Percentiles rank a stretch among this genome's conserved stretches.
phyloP scores from a whole-genome alignment of 768 basidiomycete genomes.

The Auricularia sp. region DNA sequence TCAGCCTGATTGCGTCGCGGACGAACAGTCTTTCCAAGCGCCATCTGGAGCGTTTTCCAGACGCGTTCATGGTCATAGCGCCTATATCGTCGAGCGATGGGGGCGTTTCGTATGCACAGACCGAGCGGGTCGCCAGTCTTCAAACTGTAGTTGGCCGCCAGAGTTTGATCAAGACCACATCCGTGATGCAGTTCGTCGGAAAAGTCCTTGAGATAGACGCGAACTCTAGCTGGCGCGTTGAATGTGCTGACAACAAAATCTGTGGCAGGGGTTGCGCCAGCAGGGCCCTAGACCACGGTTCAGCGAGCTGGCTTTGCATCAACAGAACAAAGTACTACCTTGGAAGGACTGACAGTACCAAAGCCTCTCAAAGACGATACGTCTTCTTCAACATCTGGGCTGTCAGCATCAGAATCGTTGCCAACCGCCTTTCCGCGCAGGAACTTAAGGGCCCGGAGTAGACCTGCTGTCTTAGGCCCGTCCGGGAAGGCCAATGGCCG shows the following conservation, averaged over 20 bases:
- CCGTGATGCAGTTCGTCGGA: slow-evolving; percentile 43
- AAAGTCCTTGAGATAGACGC: slow-evolving; percentile 2
- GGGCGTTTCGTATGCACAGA: slow-evolving; percentile 52
- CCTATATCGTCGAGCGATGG: slow-evolving; percentile 45
- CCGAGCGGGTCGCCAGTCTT: slow-evolving; percentile 29
- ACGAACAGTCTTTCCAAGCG: slow-evolving; percentile 28
- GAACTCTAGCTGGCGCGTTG: not conserved
- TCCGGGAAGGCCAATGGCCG: slow-evolving; percentile 15
- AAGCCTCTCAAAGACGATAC: not conserved
- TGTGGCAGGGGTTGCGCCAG: slow-evolving; percentile 1
- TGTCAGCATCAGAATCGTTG: not conserved
- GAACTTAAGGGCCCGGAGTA: not conserved
- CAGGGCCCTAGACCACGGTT: not conserved
- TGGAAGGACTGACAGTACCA: not conserved
- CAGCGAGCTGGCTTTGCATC: not conserved
- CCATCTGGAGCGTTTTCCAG: slow-evolving; percentile 44
- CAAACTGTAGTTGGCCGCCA: slow-evolving; percentile 57
- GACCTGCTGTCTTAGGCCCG: slow-evolving; percentile 26
- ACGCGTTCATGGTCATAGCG: slow-evolving; percentile 63
- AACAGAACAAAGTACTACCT: not conserved
- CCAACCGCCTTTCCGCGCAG: not conserved
- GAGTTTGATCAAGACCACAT: slow-evolving; percentile 40
- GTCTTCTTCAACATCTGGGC: not conserved
- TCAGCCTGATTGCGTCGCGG: not conserved
- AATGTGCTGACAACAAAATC: slow-evolving; percentile 26